Base-by-base conservation (phyloP, 345 rosid species). In the Aurinia saxatilis region DNA sequence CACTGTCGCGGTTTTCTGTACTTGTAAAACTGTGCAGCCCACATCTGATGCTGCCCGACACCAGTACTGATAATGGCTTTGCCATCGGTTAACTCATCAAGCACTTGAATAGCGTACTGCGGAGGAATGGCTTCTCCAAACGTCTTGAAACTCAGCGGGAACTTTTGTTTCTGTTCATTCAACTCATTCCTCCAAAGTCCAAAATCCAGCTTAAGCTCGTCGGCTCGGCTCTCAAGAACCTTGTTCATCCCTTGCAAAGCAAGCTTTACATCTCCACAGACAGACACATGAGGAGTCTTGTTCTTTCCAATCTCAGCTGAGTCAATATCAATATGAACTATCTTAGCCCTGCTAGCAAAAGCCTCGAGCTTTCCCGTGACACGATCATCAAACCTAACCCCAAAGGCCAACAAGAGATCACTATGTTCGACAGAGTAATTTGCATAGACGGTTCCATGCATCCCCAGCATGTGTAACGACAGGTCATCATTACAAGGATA, bases 1-100 rank as follows among this genome's bases (percentile, higher is more conserved):
- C 96, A 93, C 61, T 90, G 97, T 27, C 89, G 86, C 12, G 99
- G 91, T 53, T 73, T 90, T 62, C 73, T 81, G 67, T 88, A 95
- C 70, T 86, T 95, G 82, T 95, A 95, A 70, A 84, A 90, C 62
- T 95, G 99, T n/a, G 99, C 97, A 15, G 99, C 96, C 97, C 96
- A 95, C 99, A 95, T 95, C 54, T 95, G 97, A 80, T 95, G 99
- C 57, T 95, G 99, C 11, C 97, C 99, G 13, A 90, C 97, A 57
- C 99, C 96, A 2, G 99, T 95, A 41, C 95, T 87, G 11, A 95
- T 57, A 46, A 95, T 90, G 0, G 97, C 99, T 36, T 88, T 78
- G 46, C 99, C 95, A 7, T 68, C 60, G 0, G 99, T 90, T 66
- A 95, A 67, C 71, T 90, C 97, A 60, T 88, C 95, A 17, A 95